Evolutionary conservation across 768 basidiomycete species (phyloP).

Genomic region (Boletus fagicola): DNA sequence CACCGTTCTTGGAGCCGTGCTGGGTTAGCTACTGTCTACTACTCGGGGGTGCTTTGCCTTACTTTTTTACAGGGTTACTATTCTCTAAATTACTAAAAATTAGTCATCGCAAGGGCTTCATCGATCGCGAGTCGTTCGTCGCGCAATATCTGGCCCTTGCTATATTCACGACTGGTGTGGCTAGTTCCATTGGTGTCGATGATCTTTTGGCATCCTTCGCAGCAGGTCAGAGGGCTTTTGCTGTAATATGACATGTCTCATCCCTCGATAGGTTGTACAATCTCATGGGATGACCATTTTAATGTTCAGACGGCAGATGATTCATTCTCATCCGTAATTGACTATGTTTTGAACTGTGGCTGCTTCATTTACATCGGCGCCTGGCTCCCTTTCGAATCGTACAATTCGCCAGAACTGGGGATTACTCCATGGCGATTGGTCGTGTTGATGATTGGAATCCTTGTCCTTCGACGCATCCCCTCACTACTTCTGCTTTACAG

Average conservation of each 20-base stretch:
- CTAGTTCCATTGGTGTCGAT: conserved; percentile 78
- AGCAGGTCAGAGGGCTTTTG: conserved; percentile 47
- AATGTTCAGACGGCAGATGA: conserved; percentile 80
- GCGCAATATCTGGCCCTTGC: conserved; percentile 79
- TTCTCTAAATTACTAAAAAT: conserved; percentile 76
- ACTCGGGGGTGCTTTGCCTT: not conserved
- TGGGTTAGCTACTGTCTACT: conserved; percentile 33
- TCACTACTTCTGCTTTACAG: conserved; percentile 71
- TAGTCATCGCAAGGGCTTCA: conserved; percentile 57
- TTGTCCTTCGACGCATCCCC: conserved; percentile 80
- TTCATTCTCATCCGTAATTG: conserved; percentile 85
- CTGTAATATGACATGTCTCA: not conserved
- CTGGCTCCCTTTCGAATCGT: conserved; percentile 69
- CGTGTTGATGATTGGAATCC: conserved; percentile 62
- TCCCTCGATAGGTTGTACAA: conserved; percentile 65
- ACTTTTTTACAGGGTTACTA: conserved; percentile 45
- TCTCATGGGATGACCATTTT: conserved; percentile 90
- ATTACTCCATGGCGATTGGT: conserved; percentile 71
- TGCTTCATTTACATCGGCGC: conserved; percentile 88
- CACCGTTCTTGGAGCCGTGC: conserved; percentile 59
- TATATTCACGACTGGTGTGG: conserved; percentile 74
- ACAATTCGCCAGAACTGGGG: conserved; percentile 54
- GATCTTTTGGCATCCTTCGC: conserved; percentile 90
- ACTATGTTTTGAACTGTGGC: conserved; percentile 78
- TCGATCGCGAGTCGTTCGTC: conserved; percentile 83